Evolutionary conservation across 2,329 filamentous ascomycete genomes (phyloP), one percentile per base, ranked within the genome.

Genomic region (Chrysosporium queenslandicum): DNA sequence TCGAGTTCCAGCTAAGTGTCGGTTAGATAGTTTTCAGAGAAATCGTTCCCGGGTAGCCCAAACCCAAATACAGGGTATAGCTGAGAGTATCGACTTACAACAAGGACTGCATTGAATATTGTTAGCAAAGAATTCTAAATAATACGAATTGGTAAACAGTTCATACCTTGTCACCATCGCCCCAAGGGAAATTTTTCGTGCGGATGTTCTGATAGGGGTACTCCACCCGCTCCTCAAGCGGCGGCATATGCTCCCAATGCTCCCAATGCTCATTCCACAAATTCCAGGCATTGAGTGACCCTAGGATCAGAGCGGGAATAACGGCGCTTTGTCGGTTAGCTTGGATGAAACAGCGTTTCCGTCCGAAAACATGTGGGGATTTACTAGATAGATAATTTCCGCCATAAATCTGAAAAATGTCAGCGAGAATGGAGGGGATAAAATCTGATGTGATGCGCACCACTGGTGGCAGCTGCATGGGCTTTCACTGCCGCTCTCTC

Each of bases 181-280:
- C 90, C 86, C 86, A 98, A 66, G 81, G 83, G 79, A 74, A 98
- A 81, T 95, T 96, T 84, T 92, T 96, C 71, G 81, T 80, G 70
- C 92, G 86, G 72, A 98, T 86, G 80, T 98, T 98, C 81, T 94
- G 87, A 82, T 94, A 98, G 55, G 89, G 76, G 75, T 97, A 98
- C 77, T 97, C 87, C 65, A 79, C 74, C 67, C 87, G 85, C 76
- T 98, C 92, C 77, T 94, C 88, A 62, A 91, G 77, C 60, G 92
- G 86, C 56, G 86, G 81, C 71, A 87, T 74, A 75, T 97, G 91
- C 50, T 72, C 74, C 81, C 85, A 88, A 79, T 98, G 92, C 74
- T 94, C 87, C 91, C 91, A 97, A 75, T 98, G 92, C 76, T 94
- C 87, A 65, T 81, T 83, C 88, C 89, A 98, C 58, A 95, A 82